These are phyloP conservation scores for Pichia sp. DNA, from an alignment of 1,139 yeast species.

Conservation along the genomic window DNA sequence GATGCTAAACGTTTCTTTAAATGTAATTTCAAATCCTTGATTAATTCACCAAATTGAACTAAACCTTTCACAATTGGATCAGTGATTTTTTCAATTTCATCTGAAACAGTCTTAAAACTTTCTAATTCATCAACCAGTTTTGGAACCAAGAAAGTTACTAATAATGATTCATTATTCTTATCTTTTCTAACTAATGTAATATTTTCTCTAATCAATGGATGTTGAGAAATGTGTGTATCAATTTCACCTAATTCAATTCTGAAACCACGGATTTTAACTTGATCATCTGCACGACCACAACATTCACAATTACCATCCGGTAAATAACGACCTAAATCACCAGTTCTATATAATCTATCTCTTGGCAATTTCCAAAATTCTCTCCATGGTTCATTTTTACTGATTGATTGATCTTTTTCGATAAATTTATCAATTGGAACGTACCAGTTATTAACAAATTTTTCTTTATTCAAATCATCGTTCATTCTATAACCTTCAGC, in stretches of 20 bases:
- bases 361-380: constrained; percentile 87
- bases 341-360: constrained; percentile 93
- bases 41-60: constrained; percentile 66
- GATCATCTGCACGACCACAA: constrained; percentile 98
- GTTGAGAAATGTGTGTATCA: constrained; percentile 93
- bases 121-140: constrained; percentile 56
- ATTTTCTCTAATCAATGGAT: constrained; percentile 85
- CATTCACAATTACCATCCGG: constrained; percentile 98
- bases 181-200: constrained; percentile 89
- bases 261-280: constrained; percentile 96
- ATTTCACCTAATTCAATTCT: constrained; percentile 97
- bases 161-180: constrained; percentile 85
- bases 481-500: constrained; percentile 94
- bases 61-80: constrained; percentile 79
- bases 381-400: constrained; percentile 60
- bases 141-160: constrained; percentile 90
- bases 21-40: constrained; percentile 73
- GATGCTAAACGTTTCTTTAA: constrained; percentile 85
- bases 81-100: constrained; percentile 36
- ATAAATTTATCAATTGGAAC: constrained; percentile 57
- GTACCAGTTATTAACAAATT: constrained; percentile 89
- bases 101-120: constrained; percentile 41
- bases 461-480: constrained; percentile 81
- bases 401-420: constrained; percentile 40
- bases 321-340: constrained; percentile 92